Evolutionary conservation across 2,329 filamentous ascomycete genomes (phyloP).

Genomic region (Aspergillus sp.): DNA sequence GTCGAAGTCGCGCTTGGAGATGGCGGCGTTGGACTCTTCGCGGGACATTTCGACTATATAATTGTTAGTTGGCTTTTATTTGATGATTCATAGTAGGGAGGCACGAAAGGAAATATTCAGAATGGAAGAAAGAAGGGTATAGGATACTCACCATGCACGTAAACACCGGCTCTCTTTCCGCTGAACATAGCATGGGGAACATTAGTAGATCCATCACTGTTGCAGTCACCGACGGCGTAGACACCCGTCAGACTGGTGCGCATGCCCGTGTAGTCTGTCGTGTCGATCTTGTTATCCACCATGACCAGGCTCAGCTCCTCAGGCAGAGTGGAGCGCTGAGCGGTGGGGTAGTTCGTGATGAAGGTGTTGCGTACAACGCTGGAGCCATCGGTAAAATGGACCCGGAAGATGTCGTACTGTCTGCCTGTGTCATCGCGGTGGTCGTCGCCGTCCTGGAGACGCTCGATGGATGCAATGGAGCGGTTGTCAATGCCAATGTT

Average conservation of each 20-base stretch:
- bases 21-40: conserved; percentile 32
- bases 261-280: conserved; percentile 47
- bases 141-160: conserved; percentile 59
- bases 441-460: conserved; percentile 42
- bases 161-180: conserved; percentile 62
- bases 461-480: conserved; percentile 53
- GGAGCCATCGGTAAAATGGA: conserved; percentile 54
- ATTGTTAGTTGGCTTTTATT: background rate
- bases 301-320: conserved; percentile 52
- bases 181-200: conserved; percentile 63
- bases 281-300: conserved; percentile 48
- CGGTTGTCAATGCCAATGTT: conserved; percentile 60
- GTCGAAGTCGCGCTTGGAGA: conserved; percentile 33
- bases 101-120: no score
- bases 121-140: no score
- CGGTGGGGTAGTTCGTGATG: conserved; percentile 52
- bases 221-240: conserved; percentile 62
- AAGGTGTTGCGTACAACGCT: conserved; percentile 55
- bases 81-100: background rate
- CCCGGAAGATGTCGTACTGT: conserved; percentile 58
- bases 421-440: conserved; percentile 30
- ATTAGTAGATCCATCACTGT: conserved; percentile 62
- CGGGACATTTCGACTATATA: conserved; percentile 35
- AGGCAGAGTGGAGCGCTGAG: conserved; percentile 54
- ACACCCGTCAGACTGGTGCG: conserved; percentile 57